These are phyloP conservation scores for Paraphaeosphaeria sporulosa DNA, from an alignment of 2,329 filamentous ascomycete species.

Conservation along the genomic window DNA sequence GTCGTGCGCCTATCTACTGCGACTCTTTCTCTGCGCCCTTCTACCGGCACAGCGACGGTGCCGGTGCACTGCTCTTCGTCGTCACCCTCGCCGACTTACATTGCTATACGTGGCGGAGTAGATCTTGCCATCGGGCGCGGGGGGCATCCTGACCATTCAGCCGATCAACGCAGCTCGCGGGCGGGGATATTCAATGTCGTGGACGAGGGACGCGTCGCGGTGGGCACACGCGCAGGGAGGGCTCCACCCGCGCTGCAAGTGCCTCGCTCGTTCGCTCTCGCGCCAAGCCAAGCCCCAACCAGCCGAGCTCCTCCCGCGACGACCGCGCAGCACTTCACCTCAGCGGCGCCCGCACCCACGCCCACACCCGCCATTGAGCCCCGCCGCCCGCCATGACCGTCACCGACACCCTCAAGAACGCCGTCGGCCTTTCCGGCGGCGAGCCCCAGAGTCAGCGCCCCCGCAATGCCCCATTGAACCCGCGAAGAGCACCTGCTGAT, in stretches of 20 bases:
- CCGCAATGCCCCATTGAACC: slow-evolving; percentile 30
- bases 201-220: not conserved
- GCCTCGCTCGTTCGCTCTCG: too few species aligned
- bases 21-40: too few species aligned
- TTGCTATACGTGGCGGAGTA: slow-evolving; percentile 73
- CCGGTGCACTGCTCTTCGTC: too few species aligned
- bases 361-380: slow-evolving; percentile 32
- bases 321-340: slow-evolving; percentile 4
- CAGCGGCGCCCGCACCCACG: slow-evolving; percentile 13
- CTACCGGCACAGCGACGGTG: too few species aligned
- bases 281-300: not conserved
- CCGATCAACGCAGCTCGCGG: not conserved
- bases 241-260: slow-evolving; percentile 4
- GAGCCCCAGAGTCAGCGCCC: slow-evolving; percentile 40
- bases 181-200: slow-evolving; percentile 7
- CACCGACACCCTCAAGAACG: slow-evolving; percentile 57
- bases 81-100: too few species aligned
- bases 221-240: slow-evolving; percentile 6
- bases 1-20: too few species aligned
- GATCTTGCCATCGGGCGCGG: slow-evolving; percentile 55
- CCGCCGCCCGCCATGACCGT: slow-evolving; percentile 48
- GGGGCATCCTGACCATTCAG: slow-evolving; percentile 41
- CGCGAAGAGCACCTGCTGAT: slow-evolving; percentile 37
- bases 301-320: slow-evolving; percentile 12
- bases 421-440: slow-evolving; percentile 54